Evolutionary conservation across 2,329 filamentous ascomycete genomes (phyloP).

Genomic region (Aphanoascus verrucosus): DNA sequence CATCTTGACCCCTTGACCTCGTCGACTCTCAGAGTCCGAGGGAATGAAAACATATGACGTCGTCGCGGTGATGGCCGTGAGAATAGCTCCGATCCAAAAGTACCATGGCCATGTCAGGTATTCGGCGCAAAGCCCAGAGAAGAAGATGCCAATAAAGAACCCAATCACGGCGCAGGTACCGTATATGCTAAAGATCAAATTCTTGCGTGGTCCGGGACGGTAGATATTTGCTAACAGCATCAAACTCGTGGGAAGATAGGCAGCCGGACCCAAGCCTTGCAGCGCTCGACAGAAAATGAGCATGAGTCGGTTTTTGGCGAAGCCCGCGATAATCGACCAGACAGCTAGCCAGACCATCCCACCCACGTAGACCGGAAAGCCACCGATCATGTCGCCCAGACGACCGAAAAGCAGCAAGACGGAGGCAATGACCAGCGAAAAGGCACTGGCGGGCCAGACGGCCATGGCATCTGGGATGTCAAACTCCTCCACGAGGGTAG

Average conservation of each 20-base stretch:
- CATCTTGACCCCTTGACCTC: slow-evolving; percentile 45
- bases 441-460: slow-evolving; percentile 45
- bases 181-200: slow-evolving; percentile 53
- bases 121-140: slow-evolving; percentile 49
- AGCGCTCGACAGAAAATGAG: slow-evolving; percentile 63
- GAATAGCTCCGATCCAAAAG: slow-evolving; percentile 54
- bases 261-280: slow-evolving; percentile 62
- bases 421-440: slow-evolving; percentile 40
- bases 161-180: slow-evolving; percentile 43
- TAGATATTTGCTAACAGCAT: slow-evolving; percentile 56
- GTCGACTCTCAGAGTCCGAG: slow-evolving; percentile 33
- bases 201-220: slow-evolving; percentile 58
- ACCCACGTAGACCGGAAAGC: slow-evolving; percentile 53
- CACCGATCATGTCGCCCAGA: slow-evolving; percentile 51
- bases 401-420: slow-evolving; percentile 46
- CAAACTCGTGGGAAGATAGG: slow-evolving; percentile 58
- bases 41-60: slow-evolving; percentile 43
- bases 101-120: slow-evolving; percentile 54
- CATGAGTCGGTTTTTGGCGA: slow-evolving; percentile 57
- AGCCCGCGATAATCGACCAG: slow-evolving; percentile 61
- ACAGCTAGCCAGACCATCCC: slow-evolving; percentile 53
- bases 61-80: slow-evolving; percentile 38
- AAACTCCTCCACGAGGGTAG: slow-evolving; percentile 51
- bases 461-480: slow-evolving; percentile 55
- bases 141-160: slow-evolving; percentile 50